A percentile compares a stretch with the other conserved stretches of the same genome.
Evolutionary conservation across 495 filamentous ascomycete genomes (phyloP).

Genomic region (Hypoxylon trugodes): DNA sequence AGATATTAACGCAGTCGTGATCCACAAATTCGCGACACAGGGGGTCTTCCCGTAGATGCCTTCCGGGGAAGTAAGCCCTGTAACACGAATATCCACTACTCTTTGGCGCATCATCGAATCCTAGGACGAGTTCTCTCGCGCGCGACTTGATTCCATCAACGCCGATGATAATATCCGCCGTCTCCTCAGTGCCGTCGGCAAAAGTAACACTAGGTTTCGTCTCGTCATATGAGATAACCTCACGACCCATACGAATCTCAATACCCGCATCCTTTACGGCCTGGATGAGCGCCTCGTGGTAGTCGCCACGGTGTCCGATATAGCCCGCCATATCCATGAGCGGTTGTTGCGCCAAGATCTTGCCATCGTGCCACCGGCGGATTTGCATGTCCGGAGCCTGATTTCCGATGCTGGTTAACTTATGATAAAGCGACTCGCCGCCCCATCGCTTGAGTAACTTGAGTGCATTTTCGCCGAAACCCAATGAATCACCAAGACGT

Average conservation of each 20-base stretch:
- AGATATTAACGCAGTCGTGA: slow-evolving; percentile 62
- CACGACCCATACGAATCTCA: slow-evolving; percentile 56
- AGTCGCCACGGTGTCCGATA: slow-evolving; percentile 62
- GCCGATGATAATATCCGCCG: slow-evolving; percentile 44
- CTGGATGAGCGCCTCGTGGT: slow-evolving; percentile 60
- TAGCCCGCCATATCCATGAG: slow-evolving; percentile 67
- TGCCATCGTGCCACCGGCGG: slow-evolving; percentile 58
- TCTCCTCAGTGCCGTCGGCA: slow-evolving; percentile 45
- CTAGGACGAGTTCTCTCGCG: slow-evolving; percentile 55
- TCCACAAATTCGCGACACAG: slow-evolving; percentile 54
- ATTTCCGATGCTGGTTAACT: slow-evolving; percentile 60
- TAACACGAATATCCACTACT: slow-evolving; percentile 60
- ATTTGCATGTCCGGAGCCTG: slow-evolving; percentile 64
- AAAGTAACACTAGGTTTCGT: slow-evolving; percentile 51
- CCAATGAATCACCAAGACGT: slow-evolving; percentile 60
- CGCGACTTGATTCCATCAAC: slow-evolving; percentile 58
- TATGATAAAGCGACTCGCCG: slow-evolving; percentile 49
- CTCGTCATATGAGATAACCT: slow-evolving; percentile 58
- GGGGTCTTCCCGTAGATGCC: slow-evolving; percentile 53
- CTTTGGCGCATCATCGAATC: slow-evolving; percentile 57
- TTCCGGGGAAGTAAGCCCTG: slow-evolving; percentile 57
- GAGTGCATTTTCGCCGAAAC: slow-evolving; percentile 61
- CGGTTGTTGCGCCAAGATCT: slow-evolving; percentile 60
- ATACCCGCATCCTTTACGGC: slow-evolving; percentile 59
- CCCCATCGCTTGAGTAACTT: slow-evolving; percentile 61